These are phyloP conservation scores for Leishmania aethiopica DNA, from an alignment of 208 protist species.

Conservation along the genomic window DNA sequence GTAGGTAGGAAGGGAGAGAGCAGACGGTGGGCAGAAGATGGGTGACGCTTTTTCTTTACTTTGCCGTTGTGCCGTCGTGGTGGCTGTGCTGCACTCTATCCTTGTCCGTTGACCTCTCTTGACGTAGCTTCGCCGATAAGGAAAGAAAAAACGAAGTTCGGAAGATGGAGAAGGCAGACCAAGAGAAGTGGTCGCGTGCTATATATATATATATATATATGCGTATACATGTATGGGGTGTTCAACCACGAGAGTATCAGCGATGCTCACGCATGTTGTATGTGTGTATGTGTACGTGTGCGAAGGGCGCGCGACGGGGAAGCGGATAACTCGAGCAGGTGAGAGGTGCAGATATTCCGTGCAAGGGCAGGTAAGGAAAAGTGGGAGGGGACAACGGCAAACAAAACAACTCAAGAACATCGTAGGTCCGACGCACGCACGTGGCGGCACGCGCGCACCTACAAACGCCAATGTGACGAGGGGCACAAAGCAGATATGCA, in stretches of 20 bases:
- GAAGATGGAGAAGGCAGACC: neutral
- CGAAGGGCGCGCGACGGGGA: neutral
- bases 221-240: neutral
- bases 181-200: neutral
- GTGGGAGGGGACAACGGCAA: neutral
- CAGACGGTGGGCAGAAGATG: neutral
- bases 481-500: neutral
- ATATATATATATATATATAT: neutral
- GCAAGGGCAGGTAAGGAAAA: neutral
- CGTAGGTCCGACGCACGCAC: neutral
- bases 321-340: neutral
- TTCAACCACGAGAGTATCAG: too few relatives aligned
- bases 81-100: neutral
- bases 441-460: neutral
- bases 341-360: neutral
- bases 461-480: neutral
- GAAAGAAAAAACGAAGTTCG: neutral
- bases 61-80: neutral
- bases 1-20: too few relatives aligned
- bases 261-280: too few relatives aligned
- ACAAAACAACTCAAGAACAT: neutral
- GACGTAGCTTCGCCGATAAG: neutral
- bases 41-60: too few relatives aligned
- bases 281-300: neutral
- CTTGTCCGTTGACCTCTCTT: neutral